phyloP scores from a whole-genome alignment of 2,329 filamentous ascomycete species.

The Botryosphaeria dothidea region DNA sequence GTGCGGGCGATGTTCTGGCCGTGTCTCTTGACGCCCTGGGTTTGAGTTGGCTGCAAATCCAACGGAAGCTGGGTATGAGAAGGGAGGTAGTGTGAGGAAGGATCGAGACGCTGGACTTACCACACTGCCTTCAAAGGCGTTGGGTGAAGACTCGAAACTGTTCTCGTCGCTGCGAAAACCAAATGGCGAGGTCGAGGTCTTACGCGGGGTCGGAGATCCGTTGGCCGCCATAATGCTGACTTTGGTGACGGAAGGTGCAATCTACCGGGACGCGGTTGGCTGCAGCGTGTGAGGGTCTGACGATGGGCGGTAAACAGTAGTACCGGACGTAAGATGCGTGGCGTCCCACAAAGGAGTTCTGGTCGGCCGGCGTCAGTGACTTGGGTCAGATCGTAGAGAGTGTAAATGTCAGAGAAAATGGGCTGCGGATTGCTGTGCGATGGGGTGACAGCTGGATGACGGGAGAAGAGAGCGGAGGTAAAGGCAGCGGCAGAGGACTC shows the following conservation, averaged over 20 bases:
- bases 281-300: slow-evolving; percentile 13
- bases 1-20: slow-evolving; percentile 21
- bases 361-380: slow-evolving; percentile 4
- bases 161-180: slow-evolving; percentile 35
- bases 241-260: background rate
- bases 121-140: slow-evolving; percentile 31
- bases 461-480: slow-evolving; percentile 18
- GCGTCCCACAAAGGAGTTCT: slow-evolving; percentile 1
- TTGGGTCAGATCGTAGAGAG: slow-evolving; percentile 8
- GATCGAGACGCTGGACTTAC: slow-evolving; percentile 31
- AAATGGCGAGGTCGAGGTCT: slow-evolving; percentile 25
- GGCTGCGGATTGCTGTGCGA: background rate
- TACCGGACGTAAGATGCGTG: slow-evolving; percentile 19
- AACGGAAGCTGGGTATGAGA: slow-evolving; percentile 18
- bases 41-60: slow-evolving; percentile 1
- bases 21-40: slow-evolving; percentile 38
- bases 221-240: slow-evolving; percentile 41
- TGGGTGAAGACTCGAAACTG: slow-evolving; percentile 36
- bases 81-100: slow-evolving; percentile 18
- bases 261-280: background rate
- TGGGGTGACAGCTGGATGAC: slow-evolving; percentile 7
- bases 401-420: slow-evolving; percentile 18
- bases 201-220: slow-evolving; percentile 44
- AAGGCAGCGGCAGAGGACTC: background rate
- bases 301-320: slow-evolving; percentile 32